Evolutionary conservation across 306 rosid species (phyloP), one percentile per base, ranked within the genome.

Genomic region (Gastrolobium bilobum): DNA sequence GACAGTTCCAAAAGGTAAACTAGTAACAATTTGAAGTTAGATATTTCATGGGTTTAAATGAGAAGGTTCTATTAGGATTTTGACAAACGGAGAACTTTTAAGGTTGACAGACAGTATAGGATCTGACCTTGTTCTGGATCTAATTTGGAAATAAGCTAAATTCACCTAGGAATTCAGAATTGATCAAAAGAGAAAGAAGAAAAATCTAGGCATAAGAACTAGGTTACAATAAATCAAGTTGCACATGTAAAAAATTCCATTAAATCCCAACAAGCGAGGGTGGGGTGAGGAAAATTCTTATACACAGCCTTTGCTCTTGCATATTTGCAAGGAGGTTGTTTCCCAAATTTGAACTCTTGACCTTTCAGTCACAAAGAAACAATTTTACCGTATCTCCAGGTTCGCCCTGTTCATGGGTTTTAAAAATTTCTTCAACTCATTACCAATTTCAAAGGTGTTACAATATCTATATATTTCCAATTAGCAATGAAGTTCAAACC

Each of bases 401-500:
- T 20, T 20, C 26, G 26, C 26, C 26, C 26, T 20, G 13, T 42
- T 54, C 48, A 33, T 14, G 6, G 50, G 66, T 30, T 42, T 44
- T 11, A 61, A 69, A 69, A 69, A 34, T 34, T 69, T 51, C 52
- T 34, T 50, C 30, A 38, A n/a, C 66, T 73, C 61, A 13, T 50
- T 50, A 67, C 33, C 63, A 56, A 52, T 71, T 30, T 60, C 46
- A 20, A 73, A 54, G 31, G 58, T 15, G 43, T 65, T 64, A 40
- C 53, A 43, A 66, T 58, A 33, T 44, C 56, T 57, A 33, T 7
- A 46, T 43, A 67, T 65, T 71, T 68, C 56, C 38, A 75, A 69
- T 56, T 72, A 69, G 70, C 60, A 38, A 35, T 53, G 53, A 38
- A 51, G 31, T 79, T 42, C 59, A 13, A 47, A 46, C 11, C 34